These are phyloP conservation scores for Setomelanomma holmii DNA, from an alignment of 2,329 filamentous ascomycete genomes.

Conservation along the genomic window DNA sequence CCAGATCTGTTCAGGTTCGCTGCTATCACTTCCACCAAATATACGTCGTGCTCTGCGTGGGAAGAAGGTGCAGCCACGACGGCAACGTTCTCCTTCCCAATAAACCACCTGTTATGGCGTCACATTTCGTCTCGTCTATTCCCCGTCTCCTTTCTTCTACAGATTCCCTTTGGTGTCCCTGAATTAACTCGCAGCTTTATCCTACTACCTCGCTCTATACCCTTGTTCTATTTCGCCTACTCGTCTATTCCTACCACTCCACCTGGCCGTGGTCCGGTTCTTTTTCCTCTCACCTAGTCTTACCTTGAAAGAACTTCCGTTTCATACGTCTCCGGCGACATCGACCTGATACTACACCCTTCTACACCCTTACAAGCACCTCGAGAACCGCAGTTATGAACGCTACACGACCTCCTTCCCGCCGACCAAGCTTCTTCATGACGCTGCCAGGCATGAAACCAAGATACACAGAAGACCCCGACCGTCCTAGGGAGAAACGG, in stretches of 20 bases:
- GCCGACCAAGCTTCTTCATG: conserved; percentile 43
- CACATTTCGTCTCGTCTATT: not conserved
- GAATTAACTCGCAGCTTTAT: not conserved
- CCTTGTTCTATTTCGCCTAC: not conserved
- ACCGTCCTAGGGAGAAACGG: conserved; percentile 46
- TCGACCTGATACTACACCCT: conserved; percentile 14
- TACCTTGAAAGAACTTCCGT: conserved; percentile 26
- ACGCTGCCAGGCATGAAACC: conserved; percentile 50
- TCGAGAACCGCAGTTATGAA: conserved; percentile 44
- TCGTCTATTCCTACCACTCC: conserved; percentile 4
- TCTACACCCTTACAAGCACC: conserved; percentile 21
- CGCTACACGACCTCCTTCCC: conserved; percentile 32
- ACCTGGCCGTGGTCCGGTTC: conserved; percentile 3
- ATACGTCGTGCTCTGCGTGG: not conserved
- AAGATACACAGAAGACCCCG: conserved; percentile 40
- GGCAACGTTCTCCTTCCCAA: not conserved
- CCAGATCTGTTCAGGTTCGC: not conserved
- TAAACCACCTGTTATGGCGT: not conserved
- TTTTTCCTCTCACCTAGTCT: conserved; percentile 9
- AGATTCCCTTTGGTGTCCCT: not conserved
- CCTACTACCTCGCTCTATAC: conserved; percentile 2
- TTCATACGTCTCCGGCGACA: conserved; percentile 30
- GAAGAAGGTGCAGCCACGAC: not conserved
- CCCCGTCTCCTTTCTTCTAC: not conserved
- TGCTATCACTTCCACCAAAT: not conserved